Evolutionary conservation across 176 grass and related monocot genomes (phyloP).

Genomic region (Canna indica): DNA sequence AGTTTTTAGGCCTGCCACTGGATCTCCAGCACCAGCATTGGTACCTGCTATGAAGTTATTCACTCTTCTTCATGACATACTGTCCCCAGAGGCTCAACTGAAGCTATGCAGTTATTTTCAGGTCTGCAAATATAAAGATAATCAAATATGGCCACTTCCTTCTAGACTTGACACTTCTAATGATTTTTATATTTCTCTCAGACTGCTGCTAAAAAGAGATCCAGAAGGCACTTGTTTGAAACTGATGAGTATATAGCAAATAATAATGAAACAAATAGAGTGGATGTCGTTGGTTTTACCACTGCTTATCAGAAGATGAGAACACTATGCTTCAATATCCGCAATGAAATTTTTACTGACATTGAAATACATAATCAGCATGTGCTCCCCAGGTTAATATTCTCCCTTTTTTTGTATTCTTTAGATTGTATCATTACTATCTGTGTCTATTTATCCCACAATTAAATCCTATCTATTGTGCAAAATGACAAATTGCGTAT

Average conservation of each 20-base stretch:
- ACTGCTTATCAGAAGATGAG: conserved; percentile 90
- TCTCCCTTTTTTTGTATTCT: neutral
- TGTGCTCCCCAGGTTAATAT: conserved; percentile 66
- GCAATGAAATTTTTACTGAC: conserved; percentile 91
- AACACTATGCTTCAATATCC: conserved; percentile 76
- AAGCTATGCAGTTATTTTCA: conserved; percentile 94
- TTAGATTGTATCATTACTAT: conserved; percentile 2
- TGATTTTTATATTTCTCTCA: conserved; percentile 24
- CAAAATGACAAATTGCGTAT: too few relatives aligned
- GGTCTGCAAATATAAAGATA: conserved; percentile 30
- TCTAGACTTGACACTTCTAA: conserved; percentile 14
- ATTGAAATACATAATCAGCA: conserved; percentile 99
- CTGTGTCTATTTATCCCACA: neutral
- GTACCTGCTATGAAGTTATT: conserved; percentile 85
- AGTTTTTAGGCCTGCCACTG: conserved; percentile 68
- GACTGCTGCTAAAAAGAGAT: conserved; percentile 86
- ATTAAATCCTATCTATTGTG: neutral
- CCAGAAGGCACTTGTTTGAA: conserved; percentile 75
- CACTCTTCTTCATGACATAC: conserved; percentile 84
- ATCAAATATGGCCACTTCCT: conserved; percentile 7
- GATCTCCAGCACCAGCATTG: conserved; percentile 60
- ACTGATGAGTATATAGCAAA: conserved; percentile 75
- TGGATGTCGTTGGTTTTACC: conserved; percentile 61
- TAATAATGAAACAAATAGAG: conserved; percentile 51
- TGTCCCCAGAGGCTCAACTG: conserved; percentile 92